A percentile compares a stretch with the other conserved stretches of the same genome.
Evolutionary conservation across 495 filamentous ascomycete genomes (phyloP).

Genomic region (Daldinia bambusicola): DNA sequence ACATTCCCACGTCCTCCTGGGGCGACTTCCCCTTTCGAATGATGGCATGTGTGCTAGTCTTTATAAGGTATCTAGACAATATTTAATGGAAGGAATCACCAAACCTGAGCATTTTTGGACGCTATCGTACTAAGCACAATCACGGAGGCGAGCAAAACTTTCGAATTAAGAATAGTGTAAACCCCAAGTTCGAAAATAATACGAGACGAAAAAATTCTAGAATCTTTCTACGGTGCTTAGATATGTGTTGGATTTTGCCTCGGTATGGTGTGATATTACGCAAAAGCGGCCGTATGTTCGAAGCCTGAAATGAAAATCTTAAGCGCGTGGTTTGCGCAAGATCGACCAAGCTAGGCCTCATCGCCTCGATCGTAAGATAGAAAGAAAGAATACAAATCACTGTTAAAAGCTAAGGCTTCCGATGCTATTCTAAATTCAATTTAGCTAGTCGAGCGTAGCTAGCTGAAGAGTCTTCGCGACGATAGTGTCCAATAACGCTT

Average conservation of each 20-base stretch:
- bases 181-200: too few species aligned
- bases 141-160: too few species aligned
- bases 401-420: not conserved
- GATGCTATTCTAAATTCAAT: not conserved
- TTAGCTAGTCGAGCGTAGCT: not conserved
- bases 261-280: not conserved
- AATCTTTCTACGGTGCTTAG: too few species aligned
- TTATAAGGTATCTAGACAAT: not conserved
- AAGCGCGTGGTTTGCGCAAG: not conserved
- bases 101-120: too few species aligned
- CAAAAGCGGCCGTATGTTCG: not conserved
- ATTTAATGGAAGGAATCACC: too few species aligned
- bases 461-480: not conserved
- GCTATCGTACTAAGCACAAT: too few species aligned
- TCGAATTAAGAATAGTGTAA: too few species aligned
- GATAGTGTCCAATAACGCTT: slow-evolving; percentile 12
- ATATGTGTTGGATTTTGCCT: not conserved
- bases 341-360: not conserved
- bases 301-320: not conserved
- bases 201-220: too few species aligned
- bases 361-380: not conserved
- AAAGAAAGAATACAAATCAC: not conserved
- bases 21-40: not conserved
- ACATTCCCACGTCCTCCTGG: not conserved
- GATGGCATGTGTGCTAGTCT: not conserved